Evolutionary conservation across 2,329 filamentous ascomycete genomes (phyloP).

Genomic region (Botrytis cinerea): DNA sequence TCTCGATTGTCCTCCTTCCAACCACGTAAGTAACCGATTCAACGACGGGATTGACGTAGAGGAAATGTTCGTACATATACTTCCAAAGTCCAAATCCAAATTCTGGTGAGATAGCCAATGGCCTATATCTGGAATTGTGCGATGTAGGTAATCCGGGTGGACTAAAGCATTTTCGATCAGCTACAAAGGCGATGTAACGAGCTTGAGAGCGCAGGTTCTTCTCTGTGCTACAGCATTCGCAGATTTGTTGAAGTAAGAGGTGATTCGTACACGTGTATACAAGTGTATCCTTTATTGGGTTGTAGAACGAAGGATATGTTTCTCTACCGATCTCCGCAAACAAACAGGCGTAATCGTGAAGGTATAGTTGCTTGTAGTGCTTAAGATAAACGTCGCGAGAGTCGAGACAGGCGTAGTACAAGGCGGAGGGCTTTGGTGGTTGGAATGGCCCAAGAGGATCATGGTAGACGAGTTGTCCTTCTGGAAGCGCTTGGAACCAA

Average conservation of each 20-base stretch:
- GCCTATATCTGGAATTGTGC: background rate
- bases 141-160: background rate
- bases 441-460: background rate
- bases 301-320: background rate
- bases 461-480: background rate
- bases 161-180: background rate
- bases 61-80: no score
- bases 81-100: background rate
- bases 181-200: background rate
- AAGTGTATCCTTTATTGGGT: background rate
- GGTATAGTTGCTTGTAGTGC: background rate
- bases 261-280: background rate
- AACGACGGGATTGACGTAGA: background rate
- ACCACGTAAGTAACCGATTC: background rate
- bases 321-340: accelerated
- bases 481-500: conserved; percentile 3
- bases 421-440: background rate
- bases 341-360: background rate
- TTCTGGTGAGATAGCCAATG: background rate
- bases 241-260: background rate
- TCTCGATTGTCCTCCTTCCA: background rate
- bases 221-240: background rate
- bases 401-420: background rate
- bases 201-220: background rate
- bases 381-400: background rate